phyloP scores from a whole-genome alignment of 208 protist species.

The Phytomonas sp. region DNA sequence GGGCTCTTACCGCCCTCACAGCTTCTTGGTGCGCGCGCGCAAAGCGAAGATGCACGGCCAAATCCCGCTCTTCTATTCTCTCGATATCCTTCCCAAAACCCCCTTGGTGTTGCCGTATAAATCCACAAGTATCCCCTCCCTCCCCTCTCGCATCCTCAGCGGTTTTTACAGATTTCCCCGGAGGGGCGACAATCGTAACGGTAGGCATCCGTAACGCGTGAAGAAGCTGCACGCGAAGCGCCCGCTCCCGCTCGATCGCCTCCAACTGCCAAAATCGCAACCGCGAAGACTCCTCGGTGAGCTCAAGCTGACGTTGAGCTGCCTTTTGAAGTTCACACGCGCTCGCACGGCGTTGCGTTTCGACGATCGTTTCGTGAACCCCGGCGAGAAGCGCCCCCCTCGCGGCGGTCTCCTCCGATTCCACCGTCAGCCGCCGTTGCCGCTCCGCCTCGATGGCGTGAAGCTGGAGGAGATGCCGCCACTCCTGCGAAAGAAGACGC shows the following conservation, averaged over 20 bases:
- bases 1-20: slow-evolving; percentile 35
- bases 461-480: too few species aligned
- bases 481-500: too few species aligned
- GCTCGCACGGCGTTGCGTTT: not conserved
- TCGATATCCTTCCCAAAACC: too few species aligned
- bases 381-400: too few species aligned
- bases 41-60: slow-evolving; percentile 72
- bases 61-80: slow-evolving; percentile 9
- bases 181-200: slow-evolving; percentile 21
- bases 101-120: not conserved
- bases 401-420: slow-evolving; percentile 8
- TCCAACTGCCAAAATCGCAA: slow-evolving; percentile 10
- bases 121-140: not conserved
- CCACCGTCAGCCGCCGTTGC: slow-evolving; percentile 7
- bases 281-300: slow-evolving; percentile 10
- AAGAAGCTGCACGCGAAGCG: slow-evolving; percentile 38
- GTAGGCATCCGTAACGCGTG: slow-evolving; percentile 47
- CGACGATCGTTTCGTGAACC: too few species aligned
- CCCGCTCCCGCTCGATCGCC: slow-evolving; percentile 13
- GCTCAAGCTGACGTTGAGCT: slow-evolving; percentile 4
- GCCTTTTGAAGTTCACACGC: not conserved
- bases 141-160: not conserved
- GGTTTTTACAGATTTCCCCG: not conserved
- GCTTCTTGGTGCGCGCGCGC: slow-evolving; percentile 70
- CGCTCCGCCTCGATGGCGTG: slow-evolving; percentile 6